Percentiles rank a stretch among this genome's conserved stretches.
Evolutionary conservation across 495 filamentous ascomycete species (phyloP).

Genomic region (Penicillium ochrochloron): DNA sequence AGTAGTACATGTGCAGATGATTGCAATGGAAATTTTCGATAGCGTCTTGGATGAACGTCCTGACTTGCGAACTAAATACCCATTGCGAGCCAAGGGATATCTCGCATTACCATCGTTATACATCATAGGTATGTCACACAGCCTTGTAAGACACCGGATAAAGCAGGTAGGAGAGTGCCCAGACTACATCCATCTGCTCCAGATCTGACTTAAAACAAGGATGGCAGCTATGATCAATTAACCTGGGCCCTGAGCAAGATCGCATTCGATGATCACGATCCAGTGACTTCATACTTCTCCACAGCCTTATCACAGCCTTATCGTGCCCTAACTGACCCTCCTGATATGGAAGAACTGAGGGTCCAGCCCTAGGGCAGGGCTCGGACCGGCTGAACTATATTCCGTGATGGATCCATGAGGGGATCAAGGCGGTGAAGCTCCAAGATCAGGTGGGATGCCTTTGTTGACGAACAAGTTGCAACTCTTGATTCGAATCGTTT

Average conservation of each 20-base stretch:
- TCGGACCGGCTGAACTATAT: conserved; percentile 30
- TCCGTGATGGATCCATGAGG: conserved; percentile 34
- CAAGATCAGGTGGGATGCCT: conserved; percentile 13
- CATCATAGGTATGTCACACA: conserved; percentile 48
- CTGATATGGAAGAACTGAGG: conserved; percentile 28
- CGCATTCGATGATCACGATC: conserved; percentile 1
- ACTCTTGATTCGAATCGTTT: background rate
- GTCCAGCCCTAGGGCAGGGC: conserved; percentile 40
- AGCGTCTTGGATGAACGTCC: background rate
- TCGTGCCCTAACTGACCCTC: conserved; percentile 30
- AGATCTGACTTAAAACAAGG: conserved; percentile 7
- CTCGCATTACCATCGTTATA: conserved; percentile 39
- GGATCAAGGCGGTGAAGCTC: conserved; percentile 26
- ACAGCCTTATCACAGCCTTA: conserved; percentile 5
- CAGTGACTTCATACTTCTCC: conserved; percentile 33
- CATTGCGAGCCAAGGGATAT: conserved; percentile 2
- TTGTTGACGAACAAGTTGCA: conserved; percentile 8
- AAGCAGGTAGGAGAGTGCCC: background rate
- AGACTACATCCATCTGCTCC: background rate
- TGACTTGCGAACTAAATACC: conserved; percentile 3
- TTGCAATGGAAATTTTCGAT: background rate
- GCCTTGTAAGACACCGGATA: conserved; percentile 7
- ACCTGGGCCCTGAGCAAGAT: background rate
- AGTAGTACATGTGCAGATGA: background rate
- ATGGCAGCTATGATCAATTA: conserved; percentile 17